Conservation (phyloP, 306 rosid genomes). For the Gastrolobium bilobum region DNA sequence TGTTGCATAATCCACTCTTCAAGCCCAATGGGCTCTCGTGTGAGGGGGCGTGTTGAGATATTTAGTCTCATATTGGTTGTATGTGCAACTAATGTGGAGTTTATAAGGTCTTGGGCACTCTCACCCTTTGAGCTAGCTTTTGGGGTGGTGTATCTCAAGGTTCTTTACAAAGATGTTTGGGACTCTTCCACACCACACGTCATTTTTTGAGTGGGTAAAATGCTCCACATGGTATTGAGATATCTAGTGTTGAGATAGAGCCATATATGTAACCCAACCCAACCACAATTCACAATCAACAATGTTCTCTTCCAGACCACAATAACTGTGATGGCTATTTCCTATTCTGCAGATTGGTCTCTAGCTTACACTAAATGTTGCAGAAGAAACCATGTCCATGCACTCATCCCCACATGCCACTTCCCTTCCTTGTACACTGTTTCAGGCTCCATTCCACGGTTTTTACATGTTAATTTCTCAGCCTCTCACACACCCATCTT, state of each 20-base stretch:
- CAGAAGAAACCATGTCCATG: conserved; percentile 39
- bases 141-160: no score
- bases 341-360: conserved; percentile 67
- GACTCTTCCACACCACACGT: conserved; percentile 46
- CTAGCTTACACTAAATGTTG: conserved; percentile 46
- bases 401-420: conserved; percentile 48
- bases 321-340: conserved; percentile 63
- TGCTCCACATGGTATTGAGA: conserved; percentile 44
- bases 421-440: conserved; percentile 48
- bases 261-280: neutral
- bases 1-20: no score
- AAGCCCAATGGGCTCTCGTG: no score
- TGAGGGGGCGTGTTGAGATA: no score
- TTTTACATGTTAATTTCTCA: conserved; percentile 53
- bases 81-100: no score
- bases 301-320: conserved; percentile 28
- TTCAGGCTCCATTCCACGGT: conserved; percentile 45
- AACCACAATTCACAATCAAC: neutral
- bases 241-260: conserved; percentile 49
- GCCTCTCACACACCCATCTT: conserved; percentile 61
- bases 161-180: neutral
- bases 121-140: no score
- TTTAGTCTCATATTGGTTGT: no score
- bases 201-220: conserved; percentile 39
- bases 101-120: no score